Percentiles rank a stretch among this genome's conserved stretches.
Evolutionary conservation across 202 grass and related monocot genomes (phyloP).

Genomic region (Schoenoplectus tabernaemontani): DNA sequence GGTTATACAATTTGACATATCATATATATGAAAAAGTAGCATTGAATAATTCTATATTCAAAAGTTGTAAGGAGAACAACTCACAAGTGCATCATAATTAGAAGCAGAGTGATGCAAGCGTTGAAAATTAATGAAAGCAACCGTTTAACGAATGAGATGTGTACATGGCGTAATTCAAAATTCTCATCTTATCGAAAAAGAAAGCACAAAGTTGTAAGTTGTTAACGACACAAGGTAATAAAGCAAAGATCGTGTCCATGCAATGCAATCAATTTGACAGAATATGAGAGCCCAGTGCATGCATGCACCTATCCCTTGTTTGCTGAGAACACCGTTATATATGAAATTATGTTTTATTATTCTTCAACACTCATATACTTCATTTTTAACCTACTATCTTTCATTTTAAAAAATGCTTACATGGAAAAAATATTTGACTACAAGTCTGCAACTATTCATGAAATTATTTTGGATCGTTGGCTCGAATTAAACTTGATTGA

Average conservation of each 20-base stretch:
- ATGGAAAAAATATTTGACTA: neutral
- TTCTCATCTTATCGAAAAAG: neutral
- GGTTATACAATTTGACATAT: neutral
- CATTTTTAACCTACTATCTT: too few species aligned
- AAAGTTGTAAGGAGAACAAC: neutral
- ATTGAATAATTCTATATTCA: neutral
- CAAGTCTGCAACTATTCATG: neutral
- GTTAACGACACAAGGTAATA: neutral
- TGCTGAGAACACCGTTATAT: neutral
- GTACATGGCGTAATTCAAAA: neutral
- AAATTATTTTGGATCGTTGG: neutral
- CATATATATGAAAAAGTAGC: neutral
- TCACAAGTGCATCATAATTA: neutral
- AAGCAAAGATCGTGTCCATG: too few species aligned
- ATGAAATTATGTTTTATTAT: neutral
- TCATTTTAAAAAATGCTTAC: neutral
- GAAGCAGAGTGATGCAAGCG: neutral
- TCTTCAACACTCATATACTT: neutral
- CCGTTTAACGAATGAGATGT: neutral
- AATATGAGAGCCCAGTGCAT: neutral
- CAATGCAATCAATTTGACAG: neutral
- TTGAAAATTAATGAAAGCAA: neutral
- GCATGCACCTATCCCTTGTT: neutral
- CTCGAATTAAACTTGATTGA: neutral
- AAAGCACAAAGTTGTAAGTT: neutral